Evolutionary conservation across 2,329 filamentous ascomycete genomes (phyloP).

Genomic region (Ambrosiella xylebori): DNA sequence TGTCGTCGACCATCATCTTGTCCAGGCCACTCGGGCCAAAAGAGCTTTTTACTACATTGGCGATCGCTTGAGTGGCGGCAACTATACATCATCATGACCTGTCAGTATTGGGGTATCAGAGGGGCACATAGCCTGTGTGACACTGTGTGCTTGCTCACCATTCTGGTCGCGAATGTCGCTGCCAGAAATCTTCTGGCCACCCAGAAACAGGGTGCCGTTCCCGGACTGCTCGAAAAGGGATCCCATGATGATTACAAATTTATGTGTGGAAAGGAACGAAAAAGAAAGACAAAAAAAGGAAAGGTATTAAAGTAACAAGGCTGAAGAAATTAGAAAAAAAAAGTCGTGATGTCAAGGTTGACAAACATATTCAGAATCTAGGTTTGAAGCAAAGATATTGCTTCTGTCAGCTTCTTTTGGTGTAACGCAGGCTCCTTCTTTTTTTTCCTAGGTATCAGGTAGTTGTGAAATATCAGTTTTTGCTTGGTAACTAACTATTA

Average conservation of each 20-base stretch:
- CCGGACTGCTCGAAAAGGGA: conserved; percentile 91
- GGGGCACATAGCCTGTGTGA: conserved; percentile 3
- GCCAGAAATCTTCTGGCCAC: conserved; percentile 93
- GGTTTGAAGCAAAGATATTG: not conserved
- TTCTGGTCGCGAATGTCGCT: conserved; percentile 95
- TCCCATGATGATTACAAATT: conserved; percentile 43
- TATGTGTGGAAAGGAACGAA: conserved; percentile 1
- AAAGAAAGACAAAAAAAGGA: conserved; percentile 2
- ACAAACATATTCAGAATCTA: conserved; percentile 11
- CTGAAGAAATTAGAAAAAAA: conserved; percentile 8
- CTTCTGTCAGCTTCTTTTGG: conserved; percentile 13
- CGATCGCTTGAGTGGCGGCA: conserved; percentile 85
- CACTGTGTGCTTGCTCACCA: conserved; percentile 34
- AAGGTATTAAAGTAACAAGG: conserved; percentile 1
- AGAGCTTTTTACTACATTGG: conserved; percentile 97
- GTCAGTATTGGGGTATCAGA: conserved; percentile 6
- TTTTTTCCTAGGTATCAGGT: conserved; percentile 3
- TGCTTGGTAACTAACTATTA: not conserved
- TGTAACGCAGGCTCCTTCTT: conserved; percentile 4
- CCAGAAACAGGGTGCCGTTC: conserved; percentile 91
- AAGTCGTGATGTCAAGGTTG: conserved; percentile 1
- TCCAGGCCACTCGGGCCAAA: conserved; percentile 94
- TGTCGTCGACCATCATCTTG: conserved; percentile 99
- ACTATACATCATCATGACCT: conserved; percentile 33
- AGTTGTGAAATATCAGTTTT: conserved; percentile 3